phyloP scores from a whole-genome alignment of 805 yeast species.

The Saccharomycopsis fermentans region DNA sequence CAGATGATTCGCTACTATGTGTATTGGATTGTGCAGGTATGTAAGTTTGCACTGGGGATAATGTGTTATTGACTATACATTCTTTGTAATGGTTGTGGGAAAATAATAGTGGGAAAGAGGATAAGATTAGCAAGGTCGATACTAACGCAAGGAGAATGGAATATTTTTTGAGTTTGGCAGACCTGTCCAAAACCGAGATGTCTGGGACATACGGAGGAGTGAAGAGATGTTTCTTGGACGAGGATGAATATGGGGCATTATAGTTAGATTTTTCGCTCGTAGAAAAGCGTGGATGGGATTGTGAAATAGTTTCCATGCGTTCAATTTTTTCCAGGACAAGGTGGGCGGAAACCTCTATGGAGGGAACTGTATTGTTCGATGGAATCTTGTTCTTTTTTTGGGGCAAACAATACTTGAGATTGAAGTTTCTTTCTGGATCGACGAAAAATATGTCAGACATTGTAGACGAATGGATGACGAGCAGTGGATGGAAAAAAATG shows the following conservation, averaged over 20 bases:
- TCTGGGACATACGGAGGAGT: background rate
- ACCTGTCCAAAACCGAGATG: background rate
- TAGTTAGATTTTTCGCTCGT: no score
- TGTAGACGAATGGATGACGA: no score
- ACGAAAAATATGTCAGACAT: conserved; percentile 11
- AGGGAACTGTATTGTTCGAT: no score
- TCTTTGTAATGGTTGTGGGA: background rate
- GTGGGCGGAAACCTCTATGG: background rate
- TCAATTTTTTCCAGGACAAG: no score
- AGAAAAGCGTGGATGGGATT: no score
- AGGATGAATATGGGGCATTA: background rate
- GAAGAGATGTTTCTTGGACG: background rate
- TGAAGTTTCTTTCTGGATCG: conserved; percentile 17
- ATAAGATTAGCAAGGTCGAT: background rate
- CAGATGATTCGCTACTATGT: background rate
- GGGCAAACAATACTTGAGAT: conserved; percentile 12
- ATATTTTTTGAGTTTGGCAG: background rate
- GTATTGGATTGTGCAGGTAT: background rate
- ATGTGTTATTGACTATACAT: background rate
- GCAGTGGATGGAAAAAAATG: no score
- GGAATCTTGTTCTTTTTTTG: background rate
- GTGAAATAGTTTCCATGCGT: no score
- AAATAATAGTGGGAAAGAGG: background rate
- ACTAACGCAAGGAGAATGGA: background rate
- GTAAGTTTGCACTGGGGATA: background rate